Evolutionary conservation across 116 monocot genomes (phyloP).

Genomic region (Phalaenopsis hybrid): DNA sequence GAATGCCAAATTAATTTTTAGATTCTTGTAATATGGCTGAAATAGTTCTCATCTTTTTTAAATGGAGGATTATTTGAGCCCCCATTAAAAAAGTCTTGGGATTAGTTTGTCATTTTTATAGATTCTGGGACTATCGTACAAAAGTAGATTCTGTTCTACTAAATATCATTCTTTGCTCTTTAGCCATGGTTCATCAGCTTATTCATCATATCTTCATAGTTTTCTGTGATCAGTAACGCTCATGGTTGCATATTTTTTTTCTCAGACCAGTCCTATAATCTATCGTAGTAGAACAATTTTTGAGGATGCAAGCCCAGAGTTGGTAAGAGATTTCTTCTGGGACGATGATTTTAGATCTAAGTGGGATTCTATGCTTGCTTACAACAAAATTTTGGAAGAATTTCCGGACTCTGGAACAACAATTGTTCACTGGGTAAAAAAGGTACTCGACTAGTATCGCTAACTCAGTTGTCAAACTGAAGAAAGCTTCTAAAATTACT

Average conservation of each 20-base stretch:
- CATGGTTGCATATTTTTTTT: not conserved
- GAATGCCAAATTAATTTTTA: too few relatives aligned
- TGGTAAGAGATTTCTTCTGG: constrained; percentile 98
- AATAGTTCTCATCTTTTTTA: too few relatives aligned
- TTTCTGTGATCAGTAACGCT: not conserved
- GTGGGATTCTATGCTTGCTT: constrained; percentile 90
- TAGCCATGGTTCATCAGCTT: not conserved
- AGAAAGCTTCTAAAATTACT: constrained; percentile 1
- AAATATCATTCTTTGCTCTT: not conserved
- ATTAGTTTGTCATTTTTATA: too few relatives aligned
- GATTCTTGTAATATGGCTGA: too few relatives aligned
- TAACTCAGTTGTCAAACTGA: not conserved
- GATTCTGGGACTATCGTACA: not conserved
- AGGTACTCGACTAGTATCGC: constrained; percentile 33
- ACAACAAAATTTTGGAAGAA: constrained; percentile 77
- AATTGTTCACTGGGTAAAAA: constrained; percentile 95
- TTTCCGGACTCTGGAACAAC: constrained; percentile 58
- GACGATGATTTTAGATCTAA: constrained; percentile 88
- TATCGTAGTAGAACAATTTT: constrained; percentile 83
- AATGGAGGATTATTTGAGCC: too few relatives aligned
- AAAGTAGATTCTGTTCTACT: not conserved
- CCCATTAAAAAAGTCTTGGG: too few relatives aligned
- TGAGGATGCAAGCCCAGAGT: constrained; percentile 91
- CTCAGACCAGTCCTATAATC: constrained; percentile 63
- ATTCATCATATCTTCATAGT: constrained; percentile 1